phyloP scores from a whole-genome alignment of 2,329 filamentous ascomycete species.

The Clarireedia hainanense region DNA sequence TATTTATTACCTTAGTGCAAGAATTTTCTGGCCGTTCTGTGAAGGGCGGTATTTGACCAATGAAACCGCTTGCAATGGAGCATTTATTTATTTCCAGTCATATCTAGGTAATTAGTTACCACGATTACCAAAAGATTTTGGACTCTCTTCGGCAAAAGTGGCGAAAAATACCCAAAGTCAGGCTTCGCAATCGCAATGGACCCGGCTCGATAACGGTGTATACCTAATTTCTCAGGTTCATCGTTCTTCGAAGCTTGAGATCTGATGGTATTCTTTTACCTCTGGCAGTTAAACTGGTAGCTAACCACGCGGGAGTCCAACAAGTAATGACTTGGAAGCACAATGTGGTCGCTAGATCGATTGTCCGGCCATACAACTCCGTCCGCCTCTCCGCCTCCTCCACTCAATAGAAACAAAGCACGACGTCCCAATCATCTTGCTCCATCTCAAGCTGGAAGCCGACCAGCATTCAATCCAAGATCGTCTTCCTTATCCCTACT shows the following conservation, averaged over 20 bases:
- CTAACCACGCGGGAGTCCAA: too few species aligned
- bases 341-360: constrained; percentile 80
- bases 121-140: not conserved
- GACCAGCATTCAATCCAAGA: constrained; percentile 60
- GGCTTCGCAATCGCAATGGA: too few species aligned
- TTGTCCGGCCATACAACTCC: constrained; percentile 61
- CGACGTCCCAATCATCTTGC: constrained; percentile 61
- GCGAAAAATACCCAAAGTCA: too few species aligned
- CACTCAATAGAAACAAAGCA: constrained; percentile 56
- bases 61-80: constrained; percentile 2
- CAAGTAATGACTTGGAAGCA: not conserved
- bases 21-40: not conserved
- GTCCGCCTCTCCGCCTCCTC: constrained; percentile 49
- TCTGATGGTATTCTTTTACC: too few species aligned
- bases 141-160: too few species aligned
- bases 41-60: not conserved
- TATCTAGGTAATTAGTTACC: not conserved
- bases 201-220: too few species aligned
- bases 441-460: constrained; percentile 59
- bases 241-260: too few species aligned
- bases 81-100: not conserved
- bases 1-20: not conserved
- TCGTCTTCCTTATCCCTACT: constrained; percentile 73
- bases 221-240: too few species aligned
- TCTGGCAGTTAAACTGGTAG: too few species aligned